Conservation (phyloP, 202 grass and related monocot genomes). For the Sporobolus alterniflorus region DNA sequence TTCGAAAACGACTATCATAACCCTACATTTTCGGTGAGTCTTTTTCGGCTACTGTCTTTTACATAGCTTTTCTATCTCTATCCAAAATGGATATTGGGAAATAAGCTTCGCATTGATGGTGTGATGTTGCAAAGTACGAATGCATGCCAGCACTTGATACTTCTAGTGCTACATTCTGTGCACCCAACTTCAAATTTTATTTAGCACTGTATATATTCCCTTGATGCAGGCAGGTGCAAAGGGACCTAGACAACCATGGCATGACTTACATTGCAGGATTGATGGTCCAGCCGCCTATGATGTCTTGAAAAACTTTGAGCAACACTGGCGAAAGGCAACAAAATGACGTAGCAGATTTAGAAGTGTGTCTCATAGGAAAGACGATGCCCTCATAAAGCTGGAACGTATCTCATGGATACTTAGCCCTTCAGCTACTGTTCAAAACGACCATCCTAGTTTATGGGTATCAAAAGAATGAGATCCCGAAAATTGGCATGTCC, state of each 20-base stretch:
- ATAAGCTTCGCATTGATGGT: background rate
- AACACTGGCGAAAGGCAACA: slow-evolving; percentile 85
- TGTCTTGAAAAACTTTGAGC: slow-evolving; percentile 93
- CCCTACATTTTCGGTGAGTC: slow-evolving; percentile 90
- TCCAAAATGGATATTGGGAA: background rate
- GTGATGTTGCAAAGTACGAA: background rate
- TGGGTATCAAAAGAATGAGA: slow-evolving; percentile 72
- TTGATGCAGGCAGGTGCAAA: slow-evolving; percentile 59
- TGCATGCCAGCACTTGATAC: background rate
- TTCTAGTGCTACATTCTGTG: background rate
- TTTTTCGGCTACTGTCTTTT: slow-evolving; percentile 26
- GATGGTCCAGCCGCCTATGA: slow-evolving; percentile 97
- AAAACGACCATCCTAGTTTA: slow-evolving; percentile 68
- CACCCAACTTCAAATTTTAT: background rate
- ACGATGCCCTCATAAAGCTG: slow-evolving; percentile 91
- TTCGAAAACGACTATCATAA: slow-evolving; percentile 89
- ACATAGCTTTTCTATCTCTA: slow-evolving; percentile 2
- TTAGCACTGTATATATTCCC: slow-evolving; percentile 28
- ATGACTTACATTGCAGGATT: slow-evolving; percentile 96
- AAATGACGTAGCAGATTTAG: slow-evolving; percentile 84
- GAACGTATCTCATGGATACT: slow-evolving; percentile 98
- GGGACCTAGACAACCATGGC: slow-evolving; percentile 98
- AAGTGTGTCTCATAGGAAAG: slow-evolving; percentile 69
- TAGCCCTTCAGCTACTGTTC: slow-evolving; percentile 68
- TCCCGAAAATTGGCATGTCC: slow-evolving; percentile 94